Base-by-base conservation (phyloP, 768 basidiomycete genomes). In the Russula brevipes region DNA sequence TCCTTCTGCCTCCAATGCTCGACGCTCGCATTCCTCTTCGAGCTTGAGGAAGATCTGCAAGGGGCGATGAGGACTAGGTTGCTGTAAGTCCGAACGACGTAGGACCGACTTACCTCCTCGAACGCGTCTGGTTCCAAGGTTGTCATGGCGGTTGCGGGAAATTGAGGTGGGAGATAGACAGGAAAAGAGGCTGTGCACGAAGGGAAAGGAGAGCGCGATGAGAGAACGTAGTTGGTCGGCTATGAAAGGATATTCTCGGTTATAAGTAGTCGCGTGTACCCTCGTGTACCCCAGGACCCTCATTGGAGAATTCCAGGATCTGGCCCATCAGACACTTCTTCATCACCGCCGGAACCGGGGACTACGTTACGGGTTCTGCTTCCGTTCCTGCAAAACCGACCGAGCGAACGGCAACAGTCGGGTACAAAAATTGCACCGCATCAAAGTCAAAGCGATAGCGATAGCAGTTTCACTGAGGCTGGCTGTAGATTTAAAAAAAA, bases 21-120 rank as follows among this genome's bases (percentile, higher is more conserved):
- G 77, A 41, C 76, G 75, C 67, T 82, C 82, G 69, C 77, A 84
- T 67, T 82, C 82, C 62, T 81, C 76, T 67, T 86, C 85, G 24
- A 86, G 79, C 64, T 76, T 76, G 64, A 76, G 79, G 71, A 86
- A 86, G 62, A 81, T 83, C 85, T 86, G 65, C 33, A 47, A 44
- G 31, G 4, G 16, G 31, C 14, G 41, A 30, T 44, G 35, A 57
- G 33, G 36, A 56, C 31, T 30, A 11, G 31, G 39, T 33, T 52
- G n/a, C 33, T 14, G n/a, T 8, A 16, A 33, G 9, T 38, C 33
- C n/a, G 44, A 51, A 36, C 33, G 35, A 38, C 19, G 55, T 19
- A 52, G 30, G 11, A n/a, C 31, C 16, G 16, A 55, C 64, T 54
- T 31, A 70, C 67, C 46, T 68, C 59, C 47, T 68, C 67, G 9